Percentiles rank a stretch among this genome's conserved stretches.
These are phyloP conservation scores for Fusarium sp. DNA, from an alignment of 2,329 filamentous ascomycete genomes.

Conservation along the genomic window DNA sequence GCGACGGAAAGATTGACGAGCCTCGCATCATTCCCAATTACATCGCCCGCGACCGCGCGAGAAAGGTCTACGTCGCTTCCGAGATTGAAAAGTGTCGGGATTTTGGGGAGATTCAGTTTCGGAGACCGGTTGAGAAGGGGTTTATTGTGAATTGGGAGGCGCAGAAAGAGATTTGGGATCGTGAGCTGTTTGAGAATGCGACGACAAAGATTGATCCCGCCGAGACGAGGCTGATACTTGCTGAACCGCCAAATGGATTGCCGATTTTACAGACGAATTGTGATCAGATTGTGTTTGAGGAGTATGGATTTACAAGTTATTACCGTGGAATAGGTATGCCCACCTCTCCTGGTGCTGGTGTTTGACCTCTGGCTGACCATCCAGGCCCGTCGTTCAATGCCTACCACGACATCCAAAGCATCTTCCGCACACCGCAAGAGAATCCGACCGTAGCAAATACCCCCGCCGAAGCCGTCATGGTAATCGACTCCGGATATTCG, in stretches of 20 bases:
- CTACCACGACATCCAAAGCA: conserved; percentile 79
- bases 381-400: conserved; percentile 80
- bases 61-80: conserved; percentile 81
- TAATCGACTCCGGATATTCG: conserved; percentile 93
- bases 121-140: conserved; percentile 91
- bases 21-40: conserved; percentile 87
- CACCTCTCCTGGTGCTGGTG: no score
- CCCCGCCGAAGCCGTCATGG: conserved; percentile 83
- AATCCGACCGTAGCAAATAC: conserved; percentile 52
- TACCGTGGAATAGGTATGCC: conserved; percentile 75
- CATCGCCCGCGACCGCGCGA: conserved; percentile 83
- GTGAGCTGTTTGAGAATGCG: conserved; percentile 81
- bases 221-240: conserved; percentile 85
- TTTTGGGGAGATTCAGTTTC: conserved; percentile 88
- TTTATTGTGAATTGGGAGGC: conserved; percentile 97
- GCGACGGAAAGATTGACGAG: conserved; percentile 55
- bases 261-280: conserved; percentile 86
- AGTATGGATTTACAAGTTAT: conserved; percentile 92
- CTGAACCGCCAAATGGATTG: conserved; percentile 87
- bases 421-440: conserved; percentile 71
- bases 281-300: conserved; percentile 97
- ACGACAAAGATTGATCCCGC: conserved; percentile 76
- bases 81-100: conserved; percentile 84
- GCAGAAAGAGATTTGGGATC: conserved; percentile 95
- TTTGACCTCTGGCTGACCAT: conserved; percentile 4